Conservation (phyloP, 495 filamentous ascomycete genomes). For the Lophiotrema nucula region DNA sequence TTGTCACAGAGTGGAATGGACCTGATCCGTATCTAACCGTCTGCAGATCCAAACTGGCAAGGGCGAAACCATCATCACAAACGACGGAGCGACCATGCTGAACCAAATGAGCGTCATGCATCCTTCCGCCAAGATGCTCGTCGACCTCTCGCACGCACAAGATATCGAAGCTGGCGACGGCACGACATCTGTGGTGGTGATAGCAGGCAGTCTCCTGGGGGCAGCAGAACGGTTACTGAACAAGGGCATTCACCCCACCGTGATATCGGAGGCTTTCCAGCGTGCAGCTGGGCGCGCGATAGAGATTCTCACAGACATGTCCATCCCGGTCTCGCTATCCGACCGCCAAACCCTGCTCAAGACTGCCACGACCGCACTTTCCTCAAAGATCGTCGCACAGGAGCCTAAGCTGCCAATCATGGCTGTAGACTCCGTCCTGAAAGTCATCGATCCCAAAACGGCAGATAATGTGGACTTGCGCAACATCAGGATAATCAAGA, state of each 20-base stretch:
- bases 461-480: conserved; percentile 95
- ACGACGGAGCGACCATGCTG: conserved; percentile 98
- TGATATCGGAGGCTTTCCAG: conserved; percentile 98
- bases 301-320: conserved; percentile 89
- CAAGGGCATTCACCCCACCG: conserved; percentile 94
- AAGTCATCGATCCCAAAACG: conserved; percentile 90
- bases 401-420: conserved; percentile 93
- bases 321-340: conserved; percentile 82
- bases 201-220: conserved; percentile 89
- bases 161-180: conserved; percentile 98
- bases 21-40: conserved; percentile 41
- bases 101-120: conserved; percentile 99
- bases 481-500: conserved; percentile 96
- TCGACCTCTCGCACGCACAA: conserved; percentile 93
- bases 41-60: conserved; percentile 83
- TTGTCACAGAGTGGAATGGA: no score
- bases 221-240: conserved; percentile 84
- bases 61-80: conserved; percentile 90
- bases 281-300: conserved; percentile 86
- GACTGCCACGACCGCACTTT: conserved; percentile 94
- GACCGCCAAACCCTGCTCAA: conserved; percentile 89
- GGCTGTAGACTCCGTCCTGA: conserved; percentile 93
- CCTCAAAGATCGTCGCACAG: conserved; percentile 97
- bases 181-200: conserved; percentile 97
- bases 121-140: conserved; percentile 97